These are phyloP conservation scores for Microbotryomycetes sp. DNA, from an alignment of 1,284 basidiomycete species.

Conservation along the genomic window DNA sequence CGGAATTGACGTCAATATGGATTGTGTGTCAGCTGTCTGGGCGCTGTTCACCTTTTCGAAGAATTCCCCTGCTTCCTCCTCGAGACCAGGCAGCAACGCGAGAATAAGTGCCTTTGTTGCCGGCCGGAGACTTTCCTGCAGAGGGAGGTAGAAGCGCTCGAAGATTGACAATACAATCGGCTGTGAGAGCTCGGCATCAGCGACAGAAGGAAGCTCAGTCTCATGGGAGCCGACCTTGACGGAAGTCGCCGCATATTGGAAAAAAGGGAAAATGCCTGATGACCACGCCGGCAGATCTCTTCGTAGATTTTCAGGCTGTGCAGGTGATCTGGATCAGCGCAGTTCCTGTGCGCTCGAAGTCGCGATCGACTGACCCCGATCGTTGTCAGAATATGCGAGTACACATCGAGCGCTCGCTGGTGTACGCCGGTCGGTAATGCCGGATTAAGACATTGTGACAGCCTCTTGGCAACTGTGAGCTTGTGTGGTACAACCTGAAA, in stretches of 20 bases:
- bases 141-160: slow-evolving; percentile 80
- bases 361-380: slow-evolving; percentile 60
- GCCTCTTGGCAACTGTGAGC: slow-evolving; percentile 84
- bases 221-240: slow-evolving; percentile 61
- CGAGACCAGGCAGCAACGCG: slow-evolving; percentile 83
- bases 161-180: slow-evolving; percentile 79
- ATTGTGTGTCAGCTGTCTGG: not conserved
- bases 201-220: not conserved
- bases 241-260: slow-evolving; percentile 93
- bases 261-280: slow-evolving; percentile 94
- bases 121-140: slow-evolving; percentile 73
- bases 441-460: slow-evolving; percentile 94
- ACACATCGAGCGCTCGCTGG: slow-evolving; percentile 91
- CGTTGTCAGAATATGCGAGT: slow-evolving; percentile 78
- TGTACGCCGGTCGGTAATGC: slow-evolving; percentile 95
- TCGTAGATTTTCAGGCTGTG: slow-evolving; percentile 74
- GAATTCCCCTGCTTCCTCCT: slow-evolving; percentile 93
- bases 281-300: slow-evolving; percentile 91
- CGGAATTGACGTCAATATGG: not conserved
- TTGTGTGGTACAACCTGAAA: slow-evolving; percentile 96
- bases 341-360: too few relatives aligned
- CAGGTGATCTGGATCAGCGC: not conserved
- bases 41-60: slow-evolving; percentile 69
- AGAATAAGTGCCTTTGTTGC: slow-evolving; percentile 90
- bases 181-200: slow-evolving; percentile 41